These are phyloP conservation scores for Lactifluus volemus DNA, from an alignment of 768 basidiomycete species.

Conservation along the genomic window DNA sequence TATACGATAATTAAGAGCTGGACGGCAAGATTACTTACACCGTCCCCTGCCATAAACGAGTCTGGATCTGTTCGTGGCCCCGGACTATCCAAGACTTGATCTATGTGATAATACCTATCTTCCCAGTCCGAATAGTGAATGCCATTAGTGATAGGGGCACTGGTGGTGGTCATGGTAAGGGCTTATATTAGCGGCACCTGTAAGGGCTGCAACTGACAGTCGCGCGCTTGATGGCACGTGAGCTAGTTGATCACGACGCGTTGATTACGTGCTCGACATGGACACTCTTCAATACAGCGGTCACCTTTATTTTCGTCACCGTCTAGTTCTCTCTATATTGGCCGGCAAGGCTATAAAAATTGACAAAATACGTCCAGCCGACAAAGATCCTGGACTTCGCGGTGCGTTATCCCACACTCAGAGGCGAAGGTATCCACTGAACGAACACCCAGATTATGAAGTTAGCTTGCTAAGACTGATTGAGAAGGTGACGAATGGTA, in stretches of 20 bases:
- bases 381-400: conserved; percentile 92
- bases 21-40: conserved; percentile 37
- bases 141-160: conserved; percentile 27
- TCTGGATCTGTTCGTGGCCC: conserved; percentile 82
- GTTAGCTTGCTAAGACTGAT: conserved; percentile 79
- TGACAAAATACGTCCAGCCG: conserved; percentile 80
- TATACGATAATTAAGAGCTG: background rate
- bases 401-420: conserved; percentile 36
- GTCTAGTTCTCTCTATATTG: conserved; percentile 82
- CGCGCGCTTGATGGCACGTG: background rate
- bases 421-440: background rate
- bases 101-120: conserved; percentile 70
- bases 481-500: conserved; percentile 91
- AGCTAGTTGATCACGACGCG: background rate
- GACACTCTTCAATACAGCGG: conserved; percentile 55
- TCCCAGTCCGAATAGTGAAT: conserved; percentile 38
- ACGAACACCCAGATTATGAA: conserved; percentile 69
- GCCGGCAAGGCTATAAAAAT: conserved; percentile 81
- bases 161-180: background rate
- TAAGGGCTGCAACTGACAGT: background rate
- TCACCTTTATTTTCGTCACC: conserved; percentile 74
- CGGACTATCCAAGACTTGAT: conserved; percentile 75
- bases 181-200: no score
- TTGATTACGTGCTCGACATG: conserved; percentile 8
- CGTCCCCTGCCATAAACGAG: conserved; percentile 72